Conservation (phyloP, 1,139 yeast genomes). For the Kodamaea sp. region DNA sequence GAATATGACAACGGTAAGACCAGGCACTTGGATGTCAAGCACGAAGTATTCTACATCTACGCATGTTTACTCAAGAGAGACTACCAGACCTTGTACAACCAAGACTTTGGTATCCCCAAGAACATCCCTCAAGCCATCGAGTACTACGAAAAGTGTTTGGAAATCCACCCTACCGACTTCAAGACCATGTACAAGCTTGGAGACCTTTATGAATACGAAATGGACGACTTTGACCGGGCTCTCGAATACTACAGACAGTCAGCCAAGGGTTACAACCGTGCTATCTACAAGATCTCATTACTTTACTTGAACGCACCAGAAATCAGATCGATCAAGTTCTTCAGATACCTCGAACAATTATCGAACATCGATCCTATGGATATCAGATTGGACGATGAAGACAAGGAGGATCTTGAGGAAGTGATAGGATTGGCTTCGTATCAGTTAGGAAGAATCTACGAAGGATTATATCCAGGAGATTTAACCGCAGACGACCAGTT, state of each 20-base stretch:
- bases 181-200: constrained; percentile 44
- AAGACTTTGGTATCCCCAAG: constrained; percentile 39
- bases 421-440: constrained; percentile 45
- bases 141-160: constrained; percentile 37
- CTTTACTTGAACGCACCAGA: constrained; percentile 38
- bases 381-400: constrained; percentile 38
- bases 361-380: constrained; percentile 39
- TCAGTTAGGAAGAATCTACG: constrained; percentile 70
- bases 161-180: constrained; percentile 33
- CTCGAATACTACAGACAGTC: constrained; percentile 38
- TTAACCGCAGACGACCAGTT: constrained; percentile 39
- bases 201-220: constrained; percentile 41
- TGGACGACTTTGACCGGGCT: constrained; percentile 33
- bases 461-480: constrained; percentile 59
- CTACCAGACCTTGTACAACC: constrained; percentile 31
- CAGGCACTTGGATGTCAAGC: constrained; percentile 24
- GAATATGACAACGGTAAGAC: constrained; percentile 32
- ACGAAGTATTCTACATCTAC: constrained; percentile 35
- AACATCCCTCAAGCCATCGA: constrained; percentile 32
- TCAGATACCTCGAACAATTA: constrained; percentile 40
- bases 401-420: constrained; percentile 44
- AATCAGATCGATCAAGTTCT: constrained; percentile 37
- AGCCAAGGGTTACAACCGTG: constrained; percentile 48
- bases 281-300: constrained; percentile 45
- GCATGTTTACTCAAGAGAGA: constrained; percentile 44